Conservation (phyloP, 2,329 filamentous ascomycete genomes). For the Monilinia laxa region DNA sequence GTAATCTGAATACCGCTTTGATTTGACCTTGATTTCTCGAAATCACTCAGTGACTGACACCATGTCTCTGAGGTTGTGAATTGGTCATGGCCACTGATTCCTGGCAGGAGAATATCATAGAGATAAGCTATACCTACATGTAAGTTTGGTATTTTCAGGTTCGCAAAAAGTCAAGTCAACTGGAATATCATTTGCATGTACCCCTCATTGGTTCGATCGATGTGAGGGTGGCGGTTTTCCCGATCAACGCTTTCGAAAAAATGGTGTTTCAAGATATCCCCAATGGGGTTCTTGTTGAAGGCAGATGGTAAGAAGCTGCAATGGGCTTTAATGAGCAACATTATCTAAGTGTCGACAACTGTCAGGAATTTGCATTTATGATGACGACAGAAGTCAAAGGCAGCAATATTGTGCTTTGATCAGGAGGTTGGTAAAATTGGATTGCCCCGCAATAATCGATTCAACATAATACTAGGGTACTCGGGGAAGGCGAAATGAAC, state of each 20-base stretch:
- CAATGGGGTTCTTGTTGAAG: conserved; percentile 52
- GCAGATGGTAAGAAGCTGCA: conserved; percentile 41
- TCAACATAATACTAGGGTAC: neutral
- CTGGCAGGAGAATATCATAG: too few species aligned
- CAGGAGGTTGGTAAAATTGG: neutral
- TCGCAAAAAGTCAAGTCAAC: conserved; percentile 50
- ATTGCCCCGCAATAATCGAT: neutral
- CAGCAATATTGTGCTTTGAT: conserved; percentile 55
- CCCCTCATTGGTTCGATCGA: conserved; percentile 51
- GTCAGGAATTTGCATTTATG: conserved; percentile 50
- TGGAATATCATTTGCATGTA: conserved; percentile 54
- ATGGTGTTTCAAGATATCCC: conserved; percentile 33
- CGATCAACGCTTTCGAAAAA: conserved; percentile 16
- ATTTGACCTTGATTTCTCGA: conserved; percentile 52
- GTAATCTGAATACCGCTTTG: conserved; percentile 52
- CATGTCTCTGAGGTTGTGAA: conserved; percentile 51
- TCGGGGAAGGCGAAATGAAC: neutral
- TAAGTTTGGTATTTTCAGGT: conserved; percentile 48
- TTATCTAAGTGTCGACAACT: neutral
- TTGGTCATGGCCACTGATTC: conserved; percentile 44
- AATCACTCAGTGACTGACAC: conserved; percentile 53
- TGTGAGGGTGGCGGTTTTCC: conserved; percentile 42
- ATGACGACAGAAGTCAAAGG: conserved; percentile 49
- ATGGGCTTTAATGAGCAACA: neutral
- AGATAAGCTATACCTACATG: conserved; percentile 39